phyloP scores from a whole-genome alignment of 192 early-diverging fungal species.

The Coemansia sp. region DNA sequence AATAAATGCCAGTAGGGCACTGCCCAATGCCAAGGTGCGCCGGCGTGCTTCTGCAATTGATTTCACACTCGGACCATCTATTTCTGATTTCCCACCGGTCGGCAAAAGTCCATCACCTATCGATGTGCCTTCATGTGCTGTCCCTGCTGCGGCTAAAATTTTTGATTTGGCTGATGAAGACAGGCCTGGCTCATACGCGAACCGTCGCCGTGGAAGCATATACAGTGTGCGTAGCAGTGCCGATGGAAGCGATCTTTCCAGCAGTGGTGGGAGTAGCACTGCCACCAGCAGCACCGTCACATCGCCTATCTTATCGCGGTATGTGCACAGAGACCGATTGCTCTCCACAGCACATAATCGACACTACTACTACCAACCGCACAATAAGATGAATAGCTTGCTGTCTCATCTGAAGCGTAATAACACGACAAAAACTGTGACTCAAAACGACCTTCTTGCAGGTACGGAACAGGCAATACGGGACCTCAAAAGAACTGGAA shows the following conservation, averaged over 20 bases:
- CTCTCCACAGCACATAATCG: not conserved
- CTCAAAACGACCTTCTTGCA: slow-evolving; percentile 34
- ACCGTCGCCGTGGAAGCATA: slow-evolving; percentile 22
- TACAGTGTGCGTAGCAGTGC: not conserved
- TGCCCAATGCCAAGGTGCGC: not conserved
- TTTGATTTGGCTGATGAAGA: slow-evolving; percentile 2
- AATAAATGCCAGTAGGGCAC: not conserved
- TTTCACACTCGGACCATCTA: not conserved
- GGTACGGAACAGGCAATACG: not conserved
- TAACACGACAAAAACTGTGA: slow-evolving; percentile 38
- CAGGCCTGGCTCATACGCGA: slow-evolving; percentile 14
- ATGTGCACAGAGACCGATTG: not conserved
- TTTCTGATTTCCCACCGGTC: not conserved
- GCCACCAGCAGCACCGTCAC: slow-evolving; percentile 23
- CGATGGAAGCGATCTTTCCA: slow-evolving; percentile 1
- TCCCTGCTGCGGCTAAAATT: not conserved
- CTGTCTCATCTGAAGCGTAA: slow-evolving; percentile 23
- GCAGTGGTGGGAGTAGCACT: slow-evolving; percentile 26
- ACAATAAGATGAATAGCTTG: not conserved
- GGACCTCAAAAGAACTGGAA: not conserved
- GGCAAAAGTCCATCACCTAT: not conserved
- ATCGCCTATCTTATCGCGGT: slow-evolving; percentile 14
- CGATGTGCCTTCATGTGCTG: not conserved
- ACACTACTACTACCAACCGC: not conserved
- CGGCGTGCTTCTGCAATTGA: slow-evolving; percentile 3